phyloP scores from a whole-genome alignment of 768 basidiomycete species.

The Rhodocollybia butyracea region DNA sequence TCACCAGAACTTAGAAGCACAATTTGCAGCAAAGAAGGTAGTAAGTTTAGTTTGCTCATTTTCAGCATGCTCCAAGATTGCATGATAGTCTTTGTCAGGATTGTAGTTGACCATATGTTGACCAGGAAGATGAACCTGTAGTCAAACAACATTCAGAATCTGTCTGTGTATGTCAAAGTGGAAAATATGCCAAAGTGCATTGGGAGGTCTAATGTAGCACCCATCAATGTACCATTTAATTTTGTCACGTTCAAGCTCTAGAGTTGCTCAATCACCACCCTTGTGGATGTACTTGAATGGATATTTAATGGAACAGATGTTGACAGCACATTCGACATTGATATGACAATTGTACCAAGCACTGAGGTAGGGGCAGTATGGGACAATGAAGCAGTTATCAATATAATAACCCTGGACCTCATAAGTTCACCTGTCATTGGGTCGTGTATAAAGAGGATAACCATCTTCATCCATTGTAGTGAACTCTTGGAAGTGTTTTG shows the following conservation, averaged over 20 bases:
- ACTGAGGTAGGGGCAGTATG: constrained; percentile 33
- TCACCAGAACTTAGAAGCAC: constrained; percentile 1
- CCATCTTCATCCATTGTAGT: constrained; percentile 37
- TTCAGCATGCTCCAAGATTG: constrained; percentile 17
- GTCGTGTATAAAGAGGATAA: constrained; percentile 35
- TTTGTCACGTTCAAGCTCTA: constrained; percentile 33
- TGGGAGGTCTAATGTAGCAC: constrained; percentile 33
- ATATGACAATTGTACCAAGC: constrained; percentile 43
- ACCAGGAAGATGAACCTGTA: constrained; percentile 31
- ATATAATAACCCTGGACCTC: constrained; percentile 17
- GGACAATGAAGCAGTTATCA: constrained; percentile 41
- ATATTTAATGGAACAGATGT: constrained; percentile 41
- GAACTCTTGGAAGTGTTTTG: constrained; percentile 30
- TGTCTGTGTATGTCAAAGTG: constrained; percentile 27
- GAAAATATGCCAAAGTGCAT: constrained; percentile 28
- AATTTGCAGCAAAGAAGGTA: constrained; percentile 27
- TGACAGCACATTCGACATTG: constrained; percentile 42
- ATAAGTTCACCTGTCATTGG: constrained; percentile 29
- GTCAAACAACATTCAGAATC: constrained; percentile 27
- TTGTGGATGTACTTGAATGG: constrained; percentile 51
- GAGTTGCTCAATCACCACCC: constrained; percentile 36
- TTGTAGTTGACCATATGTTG: constrained; percentile 34
- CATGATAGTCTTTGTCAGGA: constrained; percentile 24
- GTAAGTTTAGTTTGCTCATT: constrained; percentile 24
- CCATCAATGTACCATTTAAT: constrained; percentile 31